Percentiles rank a stretch among this genome's conserved stretches.
These are phyloP conservation scores for Leptographium procerum DNA, from an alignment of 2,329 filamentous ascomycete species.

Conservation along the genomic window DNA sequence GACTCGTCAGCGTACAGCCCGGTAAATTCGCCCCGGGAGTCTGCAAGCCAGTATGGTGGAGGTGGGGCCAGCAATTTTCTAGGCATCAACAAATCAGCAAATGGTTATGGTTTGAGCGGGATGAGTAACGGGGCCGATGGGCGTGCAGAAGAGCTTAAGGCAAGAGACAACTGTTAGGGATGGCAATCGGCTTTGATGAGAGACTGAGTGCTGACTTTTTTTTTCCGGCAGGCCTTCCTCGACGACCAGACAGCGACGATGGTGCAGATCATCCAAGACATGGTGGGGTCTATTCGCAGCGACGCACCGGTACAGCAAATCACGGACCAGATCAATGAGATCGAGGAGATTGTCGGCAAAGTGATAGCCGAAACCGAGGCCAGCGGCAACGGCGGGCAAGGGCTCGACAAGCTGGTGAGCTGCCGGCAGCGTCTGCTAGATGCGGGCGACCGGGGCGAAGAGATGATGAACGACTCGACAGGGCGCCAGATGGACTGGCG, in stretches of 20 bases:
- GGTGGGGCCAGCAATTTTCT: conserved; percentile 16
- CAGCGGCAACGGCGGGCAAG: conserved; percentile 38
- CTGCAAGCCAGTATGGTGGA: conserved; percentile 29
- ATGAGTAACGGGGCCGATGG: conserved; percentile 24
- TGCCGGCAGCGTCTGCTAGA: conserved; percentile 56
- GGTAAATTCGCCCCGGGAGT: conserved; percentile 55
- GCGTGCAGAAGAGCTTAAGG: conserved; percentile 39
- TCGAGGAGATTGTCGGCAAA: conserved; percentile 58
- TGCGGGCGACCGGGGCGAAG: conserved; percentile 48
- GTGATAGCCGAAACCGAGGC: conserved; percentile 56
- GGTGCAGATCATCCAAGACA: conserved; percentile 69
- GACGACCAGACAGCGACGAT: conserved; percentile 73
- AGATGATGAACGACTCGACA: conserved; percentile 37
- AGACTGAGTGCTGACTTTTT: neutral
- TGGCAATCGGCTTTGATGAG: neutral
- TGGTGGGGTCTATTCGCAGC: conserved; percentile 60
- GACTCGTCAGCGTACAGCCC: conserved; percentile 68
- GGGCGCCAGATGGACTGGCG: conserved; percentile 46
- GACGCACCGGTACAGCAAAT: conserved; percentile 54
- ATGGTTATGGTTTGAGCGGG: conserved; percentile 22
- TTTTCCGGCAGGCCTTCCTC: conserved; percentile 58
- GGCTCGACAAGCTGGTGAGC: conserved; percentile 42
- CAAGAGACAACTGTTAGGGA: conserved; percentile 9
- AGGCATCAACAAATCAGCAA: conserved; percentile 24
- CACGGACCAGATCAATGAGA: conserved; percentile 57